Evolutionary conservation across 805 yeast species (phyloP), one percentile per base, ranked within the genome.

Genomic region (Clavispora vitiphila): DNA sequence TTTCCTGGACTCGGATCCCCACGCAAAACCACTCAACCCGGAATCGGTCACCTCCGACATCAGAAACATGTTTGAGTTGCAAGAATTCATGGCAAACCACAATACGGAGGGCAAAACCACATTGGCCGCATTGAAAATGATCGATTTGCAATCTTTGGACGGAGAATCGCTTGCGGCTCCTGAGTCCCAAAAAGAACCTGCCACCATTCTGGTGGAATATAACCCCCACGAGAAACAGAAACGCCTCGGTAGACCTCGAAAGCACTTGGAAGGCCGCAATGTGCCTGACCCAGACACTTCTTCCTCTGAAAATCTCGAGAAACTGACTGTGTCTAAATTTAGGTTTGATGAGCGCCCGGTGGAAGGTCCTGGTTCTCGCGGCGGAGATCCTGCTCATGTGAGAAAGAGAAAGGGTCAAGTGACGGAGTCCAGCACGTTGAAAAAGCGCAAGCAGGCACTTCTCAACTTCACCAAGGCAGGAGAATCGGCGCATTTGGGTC

Each of bases 281-380:
- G 40, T 55, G 7, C 48, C 57, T 7, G 54, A 62, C 3, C 47
- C 53, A 10, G 29, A 18, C 15, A 15, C 29, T 4, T 49, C 56
- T 2, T 50, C 65, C 4, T 44, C 57, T 11, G 47, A 55, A 26
- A 67, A 67, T 46, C 54, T 50, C 37, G 61, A 57, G 20, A 57
- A 60, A 39, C 54, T 71, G 3, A 55, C 58, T 20, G 41, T 60
- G 21, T 57, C 67, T 31, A 59, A 57, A 46, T 66, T 65, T 39
- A 45, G 71, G 23, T 52, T 66, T n/a, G 69, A 65, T 48, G 45
- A 52, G 14, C 47, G 50, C 18, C 71, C 71, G 0, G 43, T 67
- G 1, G 64, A 57, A 37, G 71, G 71, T 0, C 70, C 70, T 1
- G 71, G 71, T 4, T 64, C 70, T 9, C 54, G 71, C 16, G 72